phyloP scores from a whole-genome alignment of 1,139 yeast genomes.

The Hemisphaericaspora xylanilytica region DNA sequence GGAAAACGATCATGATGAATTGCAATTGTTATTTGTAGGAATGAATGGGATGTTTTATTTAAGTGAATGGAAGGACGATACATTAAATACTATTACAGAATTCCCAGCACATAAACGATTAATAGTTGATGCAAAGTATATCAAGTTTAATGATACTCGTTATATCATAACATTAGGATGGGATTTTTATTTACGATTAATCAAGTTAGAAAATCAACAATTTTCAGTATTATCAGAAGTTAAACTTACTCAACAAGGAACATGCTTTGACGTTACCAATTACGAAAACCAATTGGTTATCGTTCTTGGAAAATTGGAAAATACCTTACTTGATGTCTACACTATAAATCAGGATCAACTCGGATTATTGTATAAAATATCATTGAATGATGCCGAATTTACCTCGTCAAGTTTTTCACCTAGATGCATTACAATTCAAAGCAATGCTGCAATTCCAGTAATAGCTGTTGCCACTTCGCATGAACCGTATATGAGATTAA shows the following conservation, averaged over 20 bases:
- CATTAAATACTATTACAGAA: conserved; percentile 13
- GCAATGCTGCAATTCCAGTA: conserved; percentile 21
- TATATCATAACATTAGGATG: conserved; percentile 61
- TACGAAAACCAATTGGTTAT: conserved; percentile 33
- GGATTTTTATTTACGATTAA: conserved; percentile 50
- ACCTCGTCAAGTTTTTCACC: conserved; percentile 68
- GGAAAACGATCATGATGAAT: conserved; percentile 9
- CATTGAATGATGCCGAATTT: conserved; percentile 74
- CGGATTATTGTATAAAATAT: conserved; percentile 42
- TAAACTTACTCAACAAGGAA: conserved; percentile 47
- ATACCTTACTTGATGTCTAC: conserved; percentile 54
- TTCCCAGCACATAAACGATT: conserved; percentile 31
- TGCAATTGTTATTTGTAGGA: conserved; percentile 29
- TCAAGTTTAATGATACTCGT: conserved; percentile 19
- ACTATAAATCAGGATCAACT: conserved; percentile 17
- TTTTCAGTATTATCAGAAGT: conserved; percentile 27
- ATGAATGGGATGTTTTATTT: conserved; percentile 34
- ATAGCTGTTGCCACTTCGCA: conserved; percentile 70
- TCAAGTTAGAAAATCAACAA: conserved; percentile 24
- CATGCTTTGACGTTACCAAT: conserved; percentile 42
- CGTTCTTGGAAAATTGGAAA: conserved; percentile 58
- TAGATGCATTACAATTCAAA: conserved; percentile 39
- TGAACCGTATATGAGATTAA: conserved; percentile 68
- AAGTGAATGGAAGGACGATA: not conserved
- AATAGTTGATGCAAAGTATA: conserved; percentile 29